A percentile compares a stretch with the other conserved stretches of the same genome.
phyloP scores from a whole-genome alignment of 176 grass and related monocot genomes.

The Tillandsia leiboldiana region DNA sequence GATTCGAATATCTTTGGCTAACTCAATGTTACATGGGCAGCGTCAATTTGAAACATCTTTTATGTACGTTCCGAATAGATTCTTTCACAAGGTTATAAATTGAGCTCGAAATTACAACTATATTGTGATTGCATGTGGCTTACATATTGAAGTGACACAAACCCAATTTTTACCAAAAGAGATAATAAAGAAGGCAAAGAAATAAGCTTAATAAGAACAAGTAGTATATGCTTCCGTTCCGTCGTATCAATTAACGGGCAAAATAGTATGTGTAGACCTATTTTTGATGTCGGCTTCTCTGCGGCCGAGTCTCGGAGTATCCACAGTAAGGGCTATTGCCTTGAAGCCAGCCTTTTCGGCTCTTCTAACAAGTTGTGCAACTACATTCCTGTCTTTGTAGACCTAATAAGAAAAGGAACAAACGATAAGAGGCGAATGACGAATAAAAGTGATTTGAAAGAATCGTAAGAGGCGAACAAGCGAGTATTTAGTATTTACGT shows the following conservation, averaged over 20 bases:
- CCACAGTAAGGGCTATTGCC: slow-evolving; percentile 88
- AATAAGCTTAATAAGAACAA: neutral
- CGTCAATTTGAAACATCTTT: neutral
- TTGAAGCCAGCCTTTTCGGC: slow-evolving; percentile 98
- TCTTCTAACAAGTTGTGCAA: slow-evolving; percentile 86
- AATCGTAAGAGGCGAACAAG: neutral
- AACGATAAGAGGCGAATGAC: slow-evolving; percentile 9
- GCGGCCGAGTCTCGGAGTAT: slow-evolving; percentile 84
- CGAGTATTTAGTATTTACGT: slow-evolving; percentile 46
- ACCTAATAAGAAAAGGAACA: slow-evolving; percentile 36
- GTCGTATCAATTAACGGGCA: neutral
- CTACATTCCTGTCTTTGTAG: slow-evolving; percentile 79
- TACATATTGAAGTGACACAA: neutral
- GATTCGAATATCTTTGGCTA: neutral
- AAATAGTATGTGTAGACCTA: slow-evolving; percentile 25
- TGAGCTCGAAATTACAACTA: neutral
- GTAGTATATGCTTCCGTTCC: neutral
- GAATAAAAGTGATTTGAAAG: neutral
- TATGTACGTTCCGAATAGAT: neutral
- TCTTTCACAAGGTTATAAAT: neutral
- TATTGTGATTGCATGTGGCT: neutral
- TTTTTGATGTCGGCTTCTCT: slow-evolving; percentile 98
- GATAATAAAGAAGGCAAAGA: neutral
- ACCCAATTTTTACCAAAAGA: neutral
- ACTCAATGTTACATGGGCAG: too few species aligned